These are phyloP conservation scores for Teunomyces gatunensis DNA, from an alignment of 805 yeast genomes.

Conservation along the genomic window DNA sequence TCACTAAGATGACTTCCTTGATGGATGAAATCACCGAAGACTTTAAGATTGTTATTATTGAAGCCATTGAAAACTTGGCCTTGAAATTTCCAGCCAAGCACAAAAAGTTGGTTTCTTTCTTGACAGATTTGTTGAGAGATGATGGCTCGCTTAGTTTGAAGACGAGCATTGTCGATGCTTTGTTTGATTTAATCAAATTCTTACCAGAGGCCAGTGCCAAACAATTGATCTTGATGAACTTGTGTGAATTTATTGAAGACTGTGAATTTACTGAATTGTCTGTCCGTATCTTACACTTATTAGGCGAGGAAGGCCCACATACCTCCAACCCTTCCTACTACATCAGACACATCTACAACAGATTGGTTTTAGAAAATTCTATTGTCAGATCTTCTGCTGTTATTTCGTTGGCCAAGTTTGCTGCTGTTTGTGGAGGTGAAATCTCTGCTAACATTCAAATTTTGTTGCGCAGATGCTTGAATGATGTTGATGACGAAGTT, in stretches of 20 bases:
- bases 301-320: conserved; percentile 93
- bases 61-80: conserved; percentile 89
- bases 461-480: conserved; percentile 77
- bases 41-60: conserved; percentile 90
- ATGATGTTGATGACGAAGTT: conserved; percentile 92
- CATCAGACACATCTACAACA: conserved; percentile 93
- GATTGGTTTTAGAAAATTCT: conserved; percentile 94
- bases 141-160: conserved; percentile 89
- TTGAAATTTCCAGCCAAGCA: conserved; percentile 91
- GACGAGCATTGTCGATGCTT: conserved; percentile 84
- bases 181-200: conserved; percentile 85
- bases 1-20: conserved; percentile 80
- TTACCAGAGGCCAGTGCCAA: conserved; percentile 71
- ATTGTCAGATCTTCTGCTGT: conserved; percentile 95
- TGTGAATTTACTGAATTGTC: conserved; percentile 94
- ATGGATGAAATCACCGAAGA: conserved; percentile 95
- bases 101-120: conserved; percentile 74
- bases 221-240: conserved; percentile 77
- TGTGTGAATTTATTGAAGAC: conserved; percentile 97
- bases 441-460: conserved; percentile 69
- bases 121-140: conserved; percentile 80
- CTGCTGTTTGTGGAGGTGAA: conserved; percentile 66
- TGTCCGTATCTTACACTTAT: conserved; percentile 85
- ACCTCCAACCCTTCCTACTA: conserved; percentile 83
- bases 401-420: conserved; percentile 87